Conservation (phyloP, 768 basidiomycete species). For the Nidula microcarpa region DNA sequence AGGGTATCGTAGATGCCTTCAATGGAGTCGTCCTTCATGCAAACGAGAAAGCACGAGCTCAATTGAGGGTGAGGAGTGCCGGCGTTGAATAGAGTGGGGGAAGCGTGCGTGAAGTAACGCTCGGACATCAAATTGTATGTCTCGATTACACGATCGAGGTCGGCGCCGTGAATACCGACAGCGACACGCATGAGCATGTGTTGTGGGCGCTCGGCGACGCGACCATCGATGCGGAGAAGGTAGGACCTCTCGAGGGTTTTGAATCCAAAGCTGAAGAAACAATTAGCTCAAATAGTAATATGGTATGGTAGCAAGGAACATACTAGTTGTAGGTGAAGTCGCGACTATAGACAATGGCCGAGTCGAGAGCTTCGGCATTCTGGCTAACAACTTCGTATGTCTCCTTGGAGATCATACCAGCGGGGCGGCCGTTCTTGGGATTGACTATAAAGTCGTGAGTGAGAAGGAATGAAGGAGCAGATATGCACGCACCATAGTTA, state of each 20-base stretch:
- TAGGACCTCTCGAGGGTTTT: conserved; percentile 99
- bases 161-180: conserved; percentile 90
- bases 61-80: conserved; percentile 96
- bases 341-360: conserved; percentile 95
- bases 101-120: conserved; percentile 97
- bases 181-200: conserved; percentile 99
- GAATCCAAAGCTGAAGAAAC: conserved; percentile 82
- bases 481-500: conserved; percentile 60
- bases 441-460: conserved; percentile 54
- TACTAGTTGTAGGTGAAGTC: conserved; percentile 93
- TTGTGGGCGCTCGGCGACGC: conserved; percentile 95
- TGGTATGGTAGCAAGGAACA: conserved; percentile 30
- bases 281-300: neutral
- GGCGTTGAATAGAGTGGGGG: conserved; percentile 97
- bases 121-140: conserved; percentile 97
- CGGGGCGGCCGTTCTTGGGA: conserved; percentile 85
- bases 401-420: conserved; percentile 89
- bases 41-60: conserved; percentile 94
- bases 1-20: conserved; percentile 99
- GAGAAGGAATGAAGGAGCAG: neutral
- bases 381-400: conserved; percentile 80
- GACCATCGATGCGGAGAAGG: conserved; percentile 89
- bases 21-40: conserved; percentile 98
- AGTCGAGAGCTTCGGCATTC: conserved; percentile 81
- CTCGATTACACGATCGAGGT: conserved; percentile 86